These are phyloP conservation scores for Calonectria honghensis DNA, from an alignment of 2,329 filamentous ascomycete genomes.

Conservation along the genomic window DNA sequence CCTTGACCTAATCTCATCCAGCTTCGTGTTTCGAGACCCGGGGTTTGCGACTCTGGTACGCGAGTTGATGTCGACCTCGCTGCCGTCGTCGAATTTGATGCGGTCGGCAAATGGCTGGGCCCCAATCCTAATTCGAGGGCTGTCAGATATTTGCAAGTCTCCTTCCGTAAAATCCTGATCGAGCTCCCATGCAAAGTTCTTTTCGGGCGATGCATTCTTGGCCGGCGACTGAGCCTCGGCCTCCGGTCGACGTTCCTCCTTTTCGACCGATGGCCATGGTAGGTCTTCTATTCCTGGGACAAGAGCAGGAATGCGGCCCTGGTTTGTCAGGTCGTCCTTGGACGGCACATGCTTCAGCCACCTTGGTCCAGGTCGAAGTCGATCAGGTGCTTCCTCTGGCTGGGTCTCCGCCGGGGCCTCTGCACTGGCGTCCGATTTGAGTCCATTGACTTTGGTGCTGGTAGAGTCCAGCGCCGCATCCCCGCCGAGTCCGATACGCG, in stretches of 20 bases:
- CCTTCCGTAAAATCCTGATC: conserved; percentile 75
- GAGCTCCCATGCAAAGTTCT: conserved; percentile 73
- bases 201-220: conserved; percentile 65
- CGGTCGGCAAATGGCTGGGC: conserved; percentile 61
- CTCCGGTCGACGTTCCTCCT: conserved; percentile 28
- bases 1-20: conserved; percentile 67
- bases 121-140: conserved; percentile 69
- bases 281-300: conserved; percentile 63
- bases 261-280: conserved; percentile 60
- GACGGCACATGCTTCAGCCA: conserved; percentile 49
- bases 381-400: conserved; percentile 15
- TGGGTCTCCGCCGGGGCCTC: conserved; percentile 34
- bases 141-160: conserved; percentile 73
- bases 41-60: conserved; percentile 54
- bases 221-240: conserved; percentile 18
- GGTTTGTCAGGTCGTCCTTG: conserved; percentile 53
- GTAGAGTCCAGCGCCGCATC: conserved; percentile 41
- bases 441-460: conserved; percentile 35
- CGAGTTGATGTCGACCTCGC: conserved; percentile 56
- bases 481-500: conserved; percentile 48
- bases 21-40: conserved; percentile 63
- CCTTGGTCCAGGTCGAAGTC: conserved; percentile 35
- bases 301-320: conserved; percentile 60
- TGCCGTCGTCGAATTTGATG: conserved; percentile 57
- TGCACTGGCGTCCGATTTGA: conserved; percentile 32